Conservation (phyloP, 1,284 basidiomycete genomes). For the Cutaneotrichosporon sp. region DNA sequence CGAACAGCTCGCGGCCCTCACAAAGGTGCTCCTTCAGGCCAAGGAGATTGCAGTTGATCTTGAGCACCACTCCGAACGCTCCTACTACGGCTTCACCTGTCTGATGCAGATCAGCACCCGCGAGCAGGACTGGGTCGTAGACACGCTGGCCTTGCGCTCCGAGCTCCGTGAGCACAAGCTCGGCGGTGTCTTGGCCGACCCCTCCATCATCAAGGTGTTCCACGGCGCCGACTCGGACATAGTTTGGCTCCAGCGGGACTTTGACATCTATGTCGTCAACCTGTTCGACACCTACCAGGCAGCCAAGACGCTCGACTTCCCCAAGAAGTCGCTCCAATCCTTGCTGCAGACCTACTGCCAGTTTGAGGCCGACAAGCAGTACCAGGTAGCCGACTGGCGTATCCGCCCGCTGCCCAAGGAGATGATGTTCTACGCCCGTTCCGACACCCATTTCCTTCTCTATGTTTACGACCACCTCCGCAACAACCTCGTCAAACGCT, state of each 20-base stretch:
- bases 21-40: conserved; percentile 65
- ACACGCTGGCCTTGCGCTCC: conserved; percentile 74
- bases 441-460: conserved; percentile 93
- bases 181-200: conserved; percentile 74
- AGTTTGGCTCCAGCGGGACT: conserved; percentile 94
- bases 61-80: conserved; percentile 86
- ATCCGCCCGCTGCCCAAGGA: conserved; percentile 84
- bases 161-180: conserved; percentile 62
- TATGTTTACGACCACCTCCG: conserved; percentile 93
- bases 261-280: conserved; percentile 90
- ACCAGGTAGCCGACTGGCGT: conserved; percentile 96
- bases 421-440: conserved; percentile 90
- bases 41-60: conserved; percentile 89
- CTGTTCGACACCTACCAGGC: conserved; percentile 97
- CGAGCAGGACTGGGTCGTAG: conserved; percentile 82
- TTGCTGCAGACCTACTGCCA: conserved; percentile 88
- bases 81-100: conserved; percentile 85
- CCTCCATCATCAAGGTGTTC: conserved; percentile 83
- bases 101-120: conserved; percentile 91
- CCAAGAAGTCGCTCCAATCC: conserved; percentile 76
- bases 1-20: conserved; percentile 63
- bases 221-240: conserved; percentile 96
- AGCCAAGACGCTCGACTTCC: conserved; percentile 79
- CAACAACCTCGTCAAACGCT: conserved; percentile 70
- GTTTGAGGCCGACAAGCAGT: conserved; percentile 92